Base-by-base conservation (phyloP, 345 rosid genomes). In the Psidium guajava region DNA sequence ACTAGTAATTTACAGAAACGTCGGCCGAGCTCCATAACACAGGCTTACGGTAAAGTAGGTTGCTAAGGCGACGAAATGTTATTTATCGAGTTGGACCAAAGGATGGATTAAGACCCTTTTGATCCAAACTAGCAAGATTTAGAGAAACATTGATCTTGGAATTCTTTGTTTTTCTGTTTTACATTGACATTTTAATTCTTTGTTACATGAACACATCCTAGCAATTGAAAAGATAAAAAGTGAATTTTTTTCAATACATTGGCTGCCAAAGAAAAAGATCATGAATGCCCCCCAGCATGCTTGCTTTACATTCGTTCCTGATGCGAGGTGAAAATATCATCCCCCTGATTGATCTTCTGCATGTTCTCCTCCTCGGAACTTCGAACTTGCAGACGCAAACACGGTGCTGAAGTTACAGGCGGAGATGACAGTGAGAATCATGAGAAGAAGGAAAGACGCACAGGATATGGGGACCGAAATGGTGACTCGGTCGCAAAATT, bases 391-490 rank as follows among this genome's bases (percentile, higher is more conserved):
- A 15, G 5, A 28, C 74, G 42, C 15, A 6, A 61, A 61, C 74
- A 6, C 40, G 36, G 21, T 61, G 22, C 94, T 88, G 22, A 93
- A 90, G 75, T 91, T 90, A 52, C 80, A 86, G 55, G 96, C 93
- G 54, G 93, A 89, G 54, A 89, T 53, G 87, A 93, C 20, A 1
- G 97, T 89, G 75, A 94, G 94, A 50, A 90, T 54, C 86, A 93
- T 82, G 85, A 93, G 82, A 49, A 83, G 82, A 84, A 90, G 5
- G 82, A 90, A 51, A 11, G 94, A 82, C 11, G 86, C 82, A 59
- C 87, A 92, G 21, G 94, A 85, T 24, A 93, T 24, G 2, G 82
- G 44, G 9, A 92, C 1, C 27, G 97, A 87, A 81, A 54, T 5
- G 44, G 87, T 87, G 82, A 58, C 88, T 85, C 86, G 90, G 59